Evolutionary conservation across 331 rosid species (phyloP), one percentile per base, ranked within the genome.

Genomic region (Quercus lobata): DNA sequence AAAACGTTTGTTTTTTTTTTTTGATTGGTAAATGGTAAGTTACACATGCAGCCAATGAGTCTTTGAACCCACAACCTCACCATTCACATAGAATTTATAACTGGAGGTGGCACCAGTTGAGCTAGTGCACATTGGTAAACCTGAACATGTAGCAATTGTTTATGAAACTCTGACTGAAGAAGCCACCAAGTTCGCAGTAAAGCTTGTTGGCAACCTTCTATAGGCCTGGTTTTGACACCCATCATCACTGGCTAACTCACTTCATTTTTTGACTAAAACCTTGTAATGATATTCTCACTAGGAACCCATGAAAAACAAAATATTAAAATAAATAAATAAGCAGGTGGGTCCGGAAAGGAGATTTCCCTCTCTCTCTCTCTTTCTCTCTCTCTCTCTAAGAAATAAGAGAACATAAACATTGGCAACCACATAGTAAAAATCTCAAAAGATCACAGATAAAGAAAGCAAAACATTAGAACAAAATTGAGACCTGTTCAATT

Each of bases 401-500:
- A 35, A 78, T 27, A 60, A 62, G 37, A 49, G 77, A 60, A 82
- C 41, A 71, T 56, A 79, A 66, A 82, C 41, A 71, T 72, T 82
- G 53, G 73, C 18, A 78, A 61, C 68, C 29, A 44, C 41, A 78
- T 62, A 29, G 58, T 76, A 81, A 68, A 65, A 16, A 65, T 72
- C n/a, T 76, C 32, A 25, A 80, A 52, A 32, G 70, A 30, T 37
- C 57, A 29, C 69, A 29, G 62, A 77, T 57, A 58, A 70, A 77
- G 49, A 58, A 76, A 69, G 44, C 56, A 77, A 73, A 16, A 75
- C 18, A 58, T 44, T 46, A 74, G 76, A 65, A 63, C 12, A 57
- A 76, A 29, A 32, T 22, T 44, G 46, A 79, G 19, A 94, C 98
- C 97, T 95, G 97, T 85, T 95, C 97, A 80, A 95, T 95, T 87